Base-by-base conservation (phyloP, 139 green algal species). In the Eudorina sp. region DNA sequence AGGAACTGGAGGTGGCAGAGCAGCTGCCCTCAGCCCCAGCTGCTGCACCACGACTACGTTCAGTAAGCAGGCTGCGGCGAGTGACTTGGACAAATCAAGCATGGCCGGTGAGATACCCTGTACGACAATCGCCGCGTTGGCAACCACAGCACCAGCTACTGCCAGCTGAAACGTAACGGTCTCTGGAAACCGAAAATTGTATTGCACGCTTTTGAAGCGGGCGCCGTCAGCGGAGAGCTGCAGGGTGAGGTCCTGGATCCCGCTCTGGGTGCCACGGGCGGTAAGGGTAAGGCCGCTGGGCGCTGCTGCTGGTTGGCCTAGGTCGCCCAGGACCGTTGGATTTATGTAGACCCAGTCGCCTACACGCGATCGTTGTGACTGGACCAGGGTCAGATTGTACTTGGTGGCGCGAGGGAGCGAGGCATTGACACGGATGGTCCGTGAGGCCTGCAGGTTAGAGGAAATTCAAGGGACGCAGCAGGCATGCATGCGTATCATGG, bases 341-440 rank as follows among this genome's bases (percentile, higher is more conserved):
- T 43, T 81, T 68, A 81, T 19, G 51, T 48, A 88, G 6, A 48
- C 48, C 83, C 83, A 88, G 36, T 88, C 83, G 83, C 83, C 83
- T 19, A 88, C 83, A 21, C 83, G 83, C 1, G 68, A 53, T 18
- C 36, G 11, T 0, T 0, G 0, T 29, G 62, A 1, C 4, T 64
- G 14, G 21, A n/a, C 36, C 1, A 88, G 13, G 21, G 29, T 1
- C 6, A 88, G 83, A 36, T 23, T 60, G 34, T 48, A 72, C 36
- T 21, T 45, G 45, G 72, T 36, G 2, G 68, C 36, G 9, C 6
- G 36, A 2, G 68, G 68, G 14, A 55, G 36, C 48, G 83, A 38
- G 68, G 66, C 83, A 51, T 82, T 72, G 1, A 88, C 25, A 0
- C 2, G 5, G 16, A 88, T 3, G 36, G 29, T 4, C 14, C 81